A percentile compares a stretch with the other conserved stretches of the same genome.
Evolutionary conservation across 176 grass and related monocot genomes (phyloP).

Genomic region (Dendrocalamus sinicus): DNA sequence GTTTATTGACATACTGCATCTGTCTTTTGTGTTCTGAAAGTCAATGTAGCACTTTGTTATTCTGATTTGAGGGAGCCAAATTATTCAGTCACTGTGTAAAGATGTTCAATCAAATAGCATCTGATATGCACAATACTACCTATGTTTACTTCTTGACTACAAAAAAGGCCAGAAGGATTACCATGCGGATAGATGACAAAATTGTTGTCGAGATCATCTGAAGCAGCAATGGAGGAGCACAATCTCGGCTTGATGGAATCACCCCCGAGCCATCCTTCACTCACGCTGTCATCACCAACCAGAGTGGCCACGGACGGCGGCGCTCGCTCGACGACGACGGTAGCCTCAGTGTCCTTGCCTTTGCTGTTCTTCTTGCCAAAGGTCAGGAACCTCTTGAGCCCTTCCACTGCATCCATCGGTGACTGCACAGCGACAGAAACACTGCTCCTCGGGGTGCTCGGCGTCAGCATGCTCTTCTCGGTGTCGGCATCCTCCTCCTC

Average conservation of each 20-base stretch:
- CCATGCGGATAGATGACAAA: conserved; percentile 44
- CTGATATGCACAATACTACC: neutral
- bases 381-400: conserved; percentile 66
- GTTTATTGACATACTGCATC: neutral
- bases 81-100: conserved; percentile 13
- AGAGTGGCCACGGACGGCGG: neutral
- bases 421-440: conserved; percentile 46
- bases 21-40: neutral
- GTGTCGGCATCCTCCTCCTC: conserved; percentile 16
- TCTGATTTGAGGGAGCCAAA: conserved; percentile 1
- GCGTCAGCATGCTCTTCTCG: conserved; percentile 13
- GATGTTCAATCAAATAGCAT: neutral
- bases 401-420: conserved; percentile 54
- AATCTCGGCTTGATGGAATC: conserved; percentile 32
- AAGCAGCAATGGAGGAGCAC: neutral
- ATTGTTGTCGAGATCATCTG: conserved; percentile 28
- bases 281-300: conserved; percentile 20
- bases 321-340: conserved; percentile 20
- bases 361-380: conserved; percentile 68
- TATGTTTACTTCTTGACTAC: neutral
- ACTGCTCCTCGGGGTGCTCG: neutral
- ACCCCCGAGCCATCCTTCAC: conserved; percentile 9
- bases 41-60: neutral
- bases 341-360: conserved; percentile 22
- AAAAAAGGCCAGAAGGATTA: conserved; percentile 14